These are phyloP conservation scores for Hyphodiscus hymeniophilus DNA, from an alignment of 495 filamentous ascomycete genomes.

Conservation along the genomic window DNA sequence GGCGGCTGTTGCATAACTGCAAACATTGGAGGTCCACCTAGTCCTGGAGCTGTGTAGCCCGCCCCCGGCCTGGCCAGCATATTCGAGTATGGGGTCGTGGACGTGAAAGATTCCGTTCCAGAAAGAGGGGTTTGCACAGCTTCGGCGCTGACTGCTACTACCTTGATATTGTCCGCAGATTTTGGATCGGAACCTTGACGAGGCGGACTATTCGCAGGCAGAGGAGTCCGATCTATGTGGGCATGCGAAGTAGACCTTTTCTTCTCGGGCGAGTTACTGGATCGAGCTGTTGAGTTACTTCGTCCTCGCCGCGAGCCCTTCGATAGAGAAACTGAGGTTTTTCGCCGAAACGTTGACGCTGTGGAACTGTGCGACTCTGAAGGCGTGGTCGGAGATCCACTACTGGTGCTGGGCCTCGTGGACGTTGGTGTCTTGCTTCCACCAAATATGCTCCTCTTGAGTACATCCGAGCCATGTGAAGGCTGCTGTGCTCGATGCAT, in stretches of 20 bases:
- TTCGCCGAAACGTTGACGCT: conserved; percentile 7
- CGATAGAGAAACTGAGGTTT: conserved; percentile 13
- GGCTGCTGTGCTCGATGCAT: background rate
- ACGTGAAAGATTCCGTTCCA: conserved; percentile 10
- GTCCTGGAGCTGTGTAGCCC: conserved; percentile 11
- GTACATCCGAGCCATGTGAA: conserved; percentile 4
- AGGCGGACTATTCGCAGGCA: background rate
- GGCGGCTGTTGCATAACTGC: conserved; percentile 36
- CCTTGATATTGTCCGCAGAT: conserved; percentile 8
- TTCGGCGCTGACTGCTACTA: conserved; percentile 5
- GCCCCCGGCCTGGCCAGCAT: conserved; percentile 21
- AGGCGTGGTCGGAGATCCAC: conserved; percentile 10
- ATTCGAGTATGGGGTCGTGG: conserved; percentile 16
- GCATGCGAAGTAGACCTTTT: background rate
- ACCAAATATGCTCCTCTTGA: conserved; percentile 9
- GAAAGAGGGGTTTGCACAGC: conserved; percentile 1
- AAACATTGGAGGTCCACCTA: conserved; percentile 8
- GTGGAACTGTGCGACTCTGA: conserved; percentile 4
- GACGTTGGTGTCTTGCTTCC: conserved; percentile 7
- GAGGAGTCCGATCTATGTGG: background rate
- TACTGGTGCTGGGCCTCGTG: conserved; percentile 17
- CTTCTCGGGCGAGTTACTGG: conserved; percentile 7
- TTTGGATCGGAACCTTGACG: conserved; percentile 2
- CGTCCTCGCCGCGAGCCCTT: conserved; percentile 9
- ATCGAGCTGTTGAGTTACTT: conserved; percentile 9